phyloP scores from a whole-genome alignment of 2,329 filamentous ascomycete genomes.

The Chalaropsis ovoidea region DNA sequence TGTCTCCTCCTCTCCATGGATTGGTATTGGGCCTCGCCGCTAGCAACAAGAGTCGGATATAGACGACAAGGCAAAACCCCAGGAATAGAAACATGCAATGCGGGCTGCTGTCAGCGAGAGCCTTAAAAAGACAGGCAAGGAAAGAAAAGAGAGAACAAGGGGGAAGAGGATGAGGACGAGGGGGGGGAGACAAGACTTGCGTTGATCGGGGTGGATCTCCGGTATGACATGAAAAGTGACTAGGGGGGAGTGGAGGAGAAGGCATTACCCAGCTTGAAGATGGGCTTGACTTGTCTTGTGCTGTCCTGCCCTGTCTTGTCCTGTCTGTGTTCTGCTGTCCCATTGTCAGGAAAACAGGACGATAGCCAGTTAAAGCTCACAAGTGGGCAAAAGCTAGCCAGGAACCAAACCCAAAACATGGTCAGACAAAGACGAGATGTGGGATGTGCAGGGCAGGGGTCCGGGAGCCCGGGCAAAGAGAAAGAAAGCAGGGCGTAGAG shows the following conservation, averaged over 20 bases:
- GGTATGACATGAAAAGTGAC: background rate
- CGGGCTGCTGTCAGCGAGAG: background rate
- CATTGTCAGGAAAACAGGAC: background rate
- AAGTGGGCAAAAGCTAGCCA: background rate
- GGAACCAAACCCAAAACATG: constrained; percentile 11
- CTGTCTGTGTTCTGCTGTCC: background rate
- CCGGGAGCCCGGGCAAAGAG: background rate
- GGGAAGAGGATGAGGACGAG: background rate
- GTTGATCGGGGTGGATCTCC: constrained; percentile 8
- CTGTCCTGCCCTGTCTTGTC: too few relatives aligned
- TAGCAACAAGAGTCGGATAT: constrained; percentile 1
- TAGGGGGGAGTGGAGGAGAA: background rate
- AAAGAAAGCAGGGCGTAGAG: background rate
- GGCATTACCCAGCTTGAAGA: background rate
- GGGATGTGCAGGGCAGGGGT: background rate
- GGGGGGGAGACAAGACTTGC: background rate
- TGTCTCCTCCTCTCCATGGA: background rate
- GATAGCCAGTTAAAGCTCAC: background rate
- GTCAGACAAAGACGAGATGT: constrained; percentile 3
- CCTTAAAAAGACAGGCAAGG: constrained; percentile 9
- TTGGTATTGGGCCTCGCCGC: background rate
- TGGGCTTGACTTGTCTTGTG: background rate
- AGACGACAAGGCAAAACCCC: background rate
- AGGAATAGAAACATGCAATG: constrained; percentile 8
- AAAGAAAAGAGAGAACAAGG: constrained; percentile 7